These are phyloP conservation scores for Polygonum aviculare DNA, from an alignment of 148 eudicot genomes.

Conservation along the genomic window DNA sequence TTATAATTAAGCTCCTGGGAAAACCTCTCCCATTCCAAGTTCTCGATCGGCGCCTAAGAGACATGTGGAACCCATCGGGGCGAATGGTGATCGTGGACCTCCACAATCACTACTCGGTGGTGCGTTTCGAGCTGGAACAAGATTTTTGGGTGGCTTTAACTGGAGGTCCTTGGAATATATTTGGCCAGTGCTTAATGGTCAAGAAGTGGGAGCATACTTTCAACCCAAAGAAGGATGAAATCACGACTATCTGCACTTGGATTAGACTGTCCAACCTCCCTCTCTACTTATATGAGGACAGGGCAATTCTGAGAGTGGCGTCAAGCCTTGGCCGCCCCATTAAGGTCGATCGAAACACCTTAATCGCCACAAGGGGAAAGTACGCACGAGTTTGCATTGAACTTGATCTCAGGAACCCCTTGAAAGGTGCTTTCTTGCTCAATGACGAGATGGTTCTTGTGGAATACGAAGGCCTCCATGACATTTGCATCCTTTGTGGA, in stretches of 20 bases:
- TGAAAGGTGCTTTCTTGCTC: not conserved
- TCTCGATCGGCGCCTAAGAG: not conserved
- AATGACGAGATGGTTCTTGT: not conserved
- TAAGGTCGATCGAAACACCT: not conserved
- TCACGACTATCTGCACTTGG: not conserved
- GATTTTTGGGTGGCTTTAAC: not conserved
- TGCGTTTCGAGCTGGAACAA: not conserved
- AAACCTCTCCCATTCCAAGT: not conserved
- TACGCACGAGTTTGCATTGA: not conserved
- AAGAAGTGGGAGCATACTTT: not conserved
- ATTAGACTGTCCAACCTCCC: not conserved
- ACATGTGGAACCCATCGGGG: not conserved
- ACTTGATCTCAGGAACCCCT: not conserved
- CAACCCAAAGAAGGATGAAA: not conserved
- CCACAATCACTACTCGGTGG: too few relatives aligned
- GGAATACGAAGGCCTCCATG: not conserved
- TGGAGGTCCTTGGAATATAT: not conserved
- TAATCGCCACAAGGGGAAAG: not conserved
- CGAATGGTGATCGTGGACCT: not conserved
- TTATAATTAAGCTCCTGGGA: not conserved
- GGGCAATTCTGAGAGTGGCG: not conserved
- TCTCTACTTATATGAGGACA: not conserved
- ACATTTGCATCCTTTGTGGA: not conserved
- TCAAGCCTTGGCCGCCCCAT: not conserved
- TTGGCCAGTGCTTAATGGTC: not conserved